These are phyloP conservation scores for Przewalskia tangutica DNA, from an alignment of 257 asterid genomes.

Conservation along the genomic window DNA sequence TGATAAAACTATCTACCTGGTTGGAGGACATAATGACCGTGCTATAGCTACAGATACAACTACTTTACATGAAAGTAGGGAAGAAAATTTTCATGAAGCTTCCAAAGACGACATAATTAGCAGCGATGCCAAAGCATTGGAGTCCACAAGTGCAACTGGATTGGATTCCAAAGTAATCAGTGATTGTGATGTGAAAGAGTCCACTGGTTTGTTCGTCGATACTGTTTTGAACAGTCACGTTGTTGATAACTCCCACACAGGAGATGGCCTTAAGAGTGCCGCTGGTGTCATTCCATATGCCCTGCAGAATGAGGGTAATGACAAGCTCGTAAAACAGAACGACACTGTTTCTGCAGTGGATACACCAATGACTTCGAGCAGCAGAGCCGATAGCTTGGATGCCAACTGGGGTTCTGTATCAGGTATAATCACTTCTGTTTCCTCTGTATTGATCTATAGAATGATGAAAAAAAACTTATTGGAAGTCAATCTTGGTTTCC, in stretches of 20 bases:
- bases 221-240: conserved; percentile 13
- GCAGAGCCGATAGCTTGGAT: conserved; percentile 62
- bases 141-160: conserved; percentile 10
- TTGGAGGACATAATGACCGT: background rate
- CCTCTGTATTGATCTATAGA: background rate
- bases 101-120: background rate
- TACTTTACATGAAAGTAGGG: background rate
- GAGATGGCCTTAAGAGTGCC: conserved; percentile 8
- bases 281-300: conserved; percentile 12
- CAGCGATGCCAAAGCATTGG: conserved; percentile 3
- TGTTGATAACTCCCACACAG: background rate
- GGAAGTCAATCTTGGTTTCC: background rate
- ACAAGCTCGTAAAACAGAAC: conserved; percentile 20
- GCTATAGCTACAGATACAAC: background rate
- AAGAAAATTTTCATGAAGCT: conserved; percentile 1
- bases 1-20: background rate
- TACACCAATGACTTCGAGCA: conserved; percentile 27
- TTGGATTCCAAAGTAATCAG: background rate
- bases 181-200: conserved; percentile 18
- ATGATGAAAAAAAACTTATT: background rate
- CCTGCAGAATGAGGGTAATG: conserved; percentile 24
- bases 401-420: conserved; percentile 81
- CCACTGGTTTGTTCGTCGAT: conserved; percentile 12
- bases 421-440: conserved; percentile 31
- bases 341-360: conserved; percentile 27